phyloP scores from a whole-genome alignment of 2,329 filamentous ascomycete genomes.

The Neonectria hederae region DNA sequence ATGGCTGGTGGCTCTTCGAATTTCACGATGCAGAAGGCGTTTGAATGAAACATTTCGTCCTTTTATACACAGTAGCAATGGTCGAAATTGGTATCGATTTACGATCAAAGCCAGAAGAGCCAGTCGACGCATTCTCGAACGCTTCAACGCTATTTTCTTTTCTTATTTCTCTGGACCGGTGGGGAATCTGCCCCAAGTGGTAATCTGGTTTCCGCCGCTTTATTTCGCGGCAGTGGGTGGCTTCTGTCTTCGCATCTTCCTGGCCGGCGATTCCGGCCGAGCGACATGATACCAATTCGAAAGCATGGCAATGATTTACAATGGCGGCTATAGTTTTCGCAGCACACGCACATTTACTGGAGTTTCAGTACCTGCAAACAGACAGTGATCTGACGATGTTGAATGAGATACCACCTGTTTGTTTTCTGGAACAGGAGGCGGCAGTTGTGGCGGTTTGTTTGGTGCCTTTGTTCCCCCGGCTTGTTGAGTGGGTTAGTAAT shows the following conservation, averaged over 20 bases:
- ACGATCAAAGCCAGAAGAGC: background rate
- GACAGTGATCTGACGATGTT: background rate
- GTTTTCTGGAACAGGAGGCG: background rate
- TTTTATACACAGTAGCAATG: background rate
- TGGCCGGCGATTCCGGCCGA: conserved; percentile 4
- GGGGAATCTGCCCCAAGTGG: conserved; percentile 11
- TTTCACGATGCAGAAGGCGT: background rate
- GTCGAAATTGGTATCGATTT: background rate
- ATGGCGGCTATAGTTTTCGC: conserved; percentile 7
- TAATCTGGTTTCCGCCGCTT: conserved; percentile 1
- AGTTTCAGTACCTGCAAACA: conserved; percentile 9
- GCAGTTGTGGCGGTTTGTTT: background rate
- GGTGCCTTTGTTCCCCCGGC: background rate
- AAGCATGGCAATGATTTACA: conserved; percentile 8
- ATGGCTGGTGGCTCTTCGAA: conserved; percentile 21
- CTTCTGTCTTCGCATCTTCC: conserved; percentile 19
- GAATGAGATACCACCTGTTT: background rate
- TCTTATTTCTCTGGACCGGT: background rate
- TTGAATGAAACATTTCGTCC: conserved; percentile 5
- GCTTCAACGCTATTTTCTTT: background rate
- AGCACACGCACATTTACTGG: conserved; percentile 3
- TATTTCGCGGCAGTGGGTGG: conserved; percentile 7
- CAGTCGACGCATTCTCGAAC: too few species aligned
- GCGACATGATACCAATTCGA: conserved; percentile 15
- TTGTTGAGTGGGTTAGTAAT: background rate